These are phyloP conservation scores for Candida awuae DNA, from an alignment of 805 yeast genomes.

Conservation along the genomic window DNA sequence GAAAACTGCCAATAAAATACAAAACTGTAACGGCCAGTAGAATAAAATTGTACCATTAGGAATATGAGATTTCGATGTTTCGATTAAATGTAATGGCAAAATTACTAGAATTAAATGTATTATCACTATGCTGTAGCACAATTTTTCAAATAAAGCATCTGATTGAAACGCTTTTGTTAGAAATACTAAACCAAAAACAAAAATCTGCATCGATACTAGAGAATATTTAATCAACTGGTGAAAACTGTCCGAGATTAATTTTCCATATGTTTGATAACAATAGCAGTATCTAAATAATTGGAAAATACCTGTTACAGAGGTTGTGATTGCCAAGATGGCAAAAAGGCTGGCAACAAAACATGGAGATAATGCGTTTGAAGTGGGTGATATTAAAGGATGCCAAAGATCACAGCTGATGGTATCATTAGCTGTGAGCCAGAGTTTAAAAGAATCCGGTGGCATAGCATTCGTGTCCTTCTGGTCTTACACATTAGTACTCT, in stretches of 20 bases:
- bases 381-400: constrained; percentile 19
- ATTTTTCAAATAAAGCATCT: constrained; percentile 2
- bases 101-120: constrained; percentile 21
- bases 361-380: constrained; percentile 24
- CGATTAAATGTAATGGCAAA: constrained; percentile 38
- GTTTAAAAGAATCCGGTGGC: no score
- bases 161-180: constrained; percentile 3
- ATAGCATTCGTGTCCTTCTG: no score
- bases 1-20: constrained; percentile 11
- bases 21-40: constrained; percentile 32
- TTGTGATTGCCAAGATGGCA: constrained; percentile 7
- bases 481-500: no score
- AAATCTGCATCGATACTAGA: constrained; percentile 10
- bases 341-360: constrained; percentile 24
- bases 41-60: constrained; percentile 33
- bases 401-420: constrained; percentile 6
- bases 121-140: constrained; percentile 12
- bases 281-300: constrained; percentile 15
- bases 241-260: neutral
- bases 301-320: constrained; percentile 15
- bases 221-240: constrained; percentile 12
- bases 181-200: constrained; percentile 7
- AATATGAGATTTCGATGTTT: constrained; percentile 32
- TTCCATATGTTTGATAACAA: constrained; percentile 13
- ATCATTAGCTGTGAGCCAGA: no score